Conservation (phyloP, 1,284 basidiomycete genomes). For the Agroathelia rolfsii region DNA sequence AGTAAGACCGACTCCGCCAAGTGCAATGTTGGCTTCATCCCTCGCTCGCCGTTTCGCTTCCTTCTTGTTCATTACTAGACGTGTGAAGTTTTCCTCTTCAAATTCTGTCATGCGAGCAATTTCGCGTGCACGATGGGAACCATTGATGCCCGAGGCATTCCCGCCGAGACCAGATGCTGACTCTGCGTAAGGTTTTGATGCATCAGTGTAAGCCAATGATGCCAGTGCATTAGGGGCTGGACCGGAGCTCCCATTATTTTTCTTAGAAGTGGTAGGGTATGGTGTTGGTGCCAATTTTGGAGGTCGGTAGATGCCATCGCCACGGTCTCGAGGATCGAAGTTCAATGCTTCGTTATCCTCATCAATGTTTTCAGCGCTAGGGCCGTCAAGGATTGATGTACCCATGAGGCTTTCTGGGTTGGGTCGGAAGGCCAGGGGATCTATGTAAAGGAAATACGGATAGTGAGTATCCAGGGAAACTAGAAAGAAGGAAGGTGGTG, state of each 20-base stretch:
- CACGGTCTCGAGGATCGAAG: slow-evolving; percentile 19
- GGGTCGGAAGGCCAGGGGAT: slow-evolving; percentile 85
- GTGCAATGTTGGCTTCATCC: slow-evolving; percentile 87
- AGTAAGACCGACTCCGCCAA: slow-evolving; percentile 56
- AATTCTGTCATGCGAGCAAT: slow-evolving; percentile 81
- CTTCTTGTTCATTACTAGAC: slow-evolving; percentile 86
- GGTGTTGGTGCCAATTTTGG: slow-evolving; percentile 90
- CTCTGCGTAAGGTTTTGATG: slow-evolving; percentile 56
- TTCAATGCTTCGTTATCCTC: slow-evolving; percentile 13
- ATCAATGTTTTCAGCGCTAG: slow-evolving; percentile 19
- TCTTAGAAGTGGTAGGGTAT: slow-evolving; percentile 60
- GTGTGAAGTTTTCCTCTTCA: slow-evolving; percentile 94
- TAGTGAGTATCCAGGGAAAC: slow-evolving; percentile 9
- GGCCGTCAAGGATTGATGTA: slow-evolving; percentile 24
- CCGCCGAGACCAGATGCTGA: slow-evolving; percentile 73
- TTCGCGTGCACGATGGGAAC: slow-evolving; percentile 63
- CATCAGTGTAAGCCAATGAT: slow-evolving; percentile 56
- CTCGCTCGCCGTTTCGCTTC: slow-evolving; percentile 69
- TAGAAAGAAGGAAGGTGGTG: slow-evolving; percentile 2
- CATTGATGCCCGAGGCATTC: slow-evolving; percentile 36
- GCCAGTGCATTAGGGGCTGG: slow-evolving; percentile 67
- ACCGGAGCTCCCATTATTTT: slow-evolving; percentile 32
- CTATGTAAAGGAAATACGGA: slow-evolving; percentile 28
- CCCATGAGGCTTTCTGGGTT: slow-evolving; percentile 66
- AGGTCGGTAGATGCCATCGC: slow-evolving; percentile 79